Evolutionary conservation across 306 rosid genomes (phyloP).

Genomic region (Vicia villosa): DNA sequence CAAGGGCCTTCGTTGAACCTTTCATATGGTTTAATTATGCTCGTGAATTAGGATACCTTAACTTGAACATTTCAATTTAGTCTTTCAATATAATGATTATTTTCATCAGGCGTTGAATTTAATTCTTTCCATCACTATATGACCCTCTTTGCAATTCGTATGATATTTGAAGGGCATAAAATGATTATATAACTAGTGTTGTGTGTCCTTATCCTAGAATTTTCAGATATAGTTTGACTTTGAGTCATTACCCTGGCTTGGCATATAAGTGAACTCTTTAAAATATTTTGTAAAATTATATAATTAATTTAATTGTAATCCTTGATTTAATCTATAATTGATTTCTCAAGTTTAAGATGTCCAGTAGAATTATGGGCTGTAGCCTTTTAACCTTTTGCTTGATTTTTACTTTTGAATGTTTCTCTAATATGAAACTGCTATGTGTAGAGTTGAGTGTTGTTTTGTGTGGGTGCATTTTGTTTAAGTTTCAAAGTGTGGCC

Average conservation of each 20-base stretch:
- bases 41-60: constrained; percentile 17
- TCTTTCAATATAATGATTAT: not conserved
- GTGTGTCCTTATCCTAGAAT: constrained; percentile 10
- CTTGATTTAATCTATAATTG: too few species aligned
- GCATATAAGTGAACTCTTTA: too few species aligned
- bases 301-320: too few species aligned
- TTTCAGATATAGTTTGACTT: not conserved
- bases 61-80: constrained; percentile 7
- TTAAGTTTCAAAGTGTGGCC: too few species aligned
- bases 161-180: not conserved
- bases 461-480: not conserved
- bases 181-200: constrained; percentile 32
- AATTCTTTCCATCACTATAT: too few species aligned
- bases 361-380: not conserved
- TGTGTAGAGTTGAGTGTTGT: too few species aligned
- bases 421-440: constrained; percentile 24
- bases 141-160: not conserved
- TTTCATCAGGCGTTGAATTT: too few species aligned
- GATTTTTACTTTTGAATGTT: constrained; percentile 23
- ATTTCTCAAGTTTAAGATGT: constrained; percentile 21
- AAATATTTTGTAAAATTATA: too few species aligned
- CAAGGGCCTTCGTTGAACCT: constrained; percentile 8
- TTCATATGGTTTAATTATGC: constrained; percentile 22
- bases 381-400: constrained; percentile 13
- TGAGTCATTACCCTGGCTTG: not conserved